phyloP scores from a whole-genome alignment of 2,329 filamentous ascomycete genomes.

The Exserohilum rostratum region DNA sequence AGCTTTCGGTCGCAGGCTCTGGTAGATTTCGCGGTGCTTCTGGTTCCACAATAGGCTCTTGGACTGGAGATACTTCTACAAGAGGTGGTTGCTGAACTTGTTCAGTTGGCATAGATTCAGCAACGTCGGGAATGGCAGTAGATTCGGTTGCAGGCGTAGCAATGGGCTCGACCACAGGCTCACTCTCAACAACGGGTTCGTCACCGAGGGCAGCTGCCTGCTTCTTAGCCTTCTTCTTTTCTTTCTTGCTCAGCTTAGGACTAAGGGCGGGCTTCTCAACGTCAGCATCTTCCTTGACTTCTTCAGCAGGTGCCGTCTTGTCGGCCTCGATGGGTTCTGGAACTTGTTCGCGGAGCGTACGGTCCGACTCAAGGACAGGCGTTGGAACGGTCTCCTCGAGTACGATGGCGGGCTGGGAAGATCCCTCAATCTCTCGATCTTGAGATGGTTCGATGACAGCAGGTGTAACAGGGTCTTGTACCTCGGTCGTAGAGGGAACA shows the following conservation, averaged over 20 bases:
- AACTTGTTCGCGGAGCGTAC: constrained; percentile 2
- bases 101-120: neutral
- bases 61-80: neutral
- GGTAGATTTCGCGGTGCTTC: neutral
- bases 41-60: neutral
- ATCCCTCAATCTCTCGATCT: constrained; percentile 5
- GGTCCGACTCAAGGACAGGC: constrained; percentile 5
- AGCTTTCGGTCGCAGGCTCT: constrained; percentile 7
- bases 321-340: neutral
- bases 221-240: constrained; percentile 40
- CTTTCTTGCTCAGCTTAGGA: constrained; percentile 45
- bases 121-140: neutral
- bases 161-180: neutral
- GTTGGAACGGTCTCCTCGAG: constrained; percentile 2
- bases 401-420: constrained; percentile 1
- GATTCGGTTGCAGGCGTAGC: neutral
- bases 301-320: neutral
- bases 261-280: constrained; percentile 24
- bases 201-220: constrained; percentile 20
- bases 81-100: neutral
- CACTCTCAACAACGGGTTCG: constrained; percentile 10
- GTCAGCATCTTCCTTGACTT: constrained; percentile 6
- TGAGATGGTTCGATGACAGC: neutral
- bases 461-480: neutral
- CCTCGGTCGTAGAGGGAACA: neutral